Percentiles rank a stretch among this genome's conserved stretches.
phyloP scores from a whole-genome alignment of 1,284 basidiomycete species.

The Boletus subluridellus region DNA sequence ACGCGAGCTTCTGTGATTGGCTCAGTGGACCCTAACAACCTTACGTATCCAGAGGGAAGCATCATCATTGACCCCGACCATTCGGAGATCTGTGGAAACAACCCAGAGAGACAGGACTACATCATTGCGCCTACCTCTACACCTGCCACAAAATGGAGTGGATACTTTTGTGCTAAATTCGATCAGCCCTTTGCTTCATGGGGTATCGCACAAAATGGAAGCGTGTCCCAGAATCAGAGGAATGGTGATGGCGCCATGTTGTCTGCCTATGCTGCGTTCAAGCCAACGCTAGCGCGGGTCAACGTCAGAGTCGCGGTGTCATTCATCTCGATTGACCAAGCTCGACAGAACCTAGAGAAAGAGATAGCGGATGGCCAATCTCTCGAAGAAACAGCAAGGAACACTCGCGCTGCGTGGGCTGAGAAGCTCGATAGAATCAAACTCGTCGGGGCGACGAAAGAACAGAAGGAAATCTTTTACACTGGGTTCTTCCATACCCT shows the following conservation, averaged over 20 bases:
- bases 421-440: slow-evolving; percentile 67
- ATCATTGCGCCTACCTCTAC: slow-evolving; percentile 60
- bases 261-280: slow-evolving; percentile 60
- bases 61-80: slow-evolving; percentile 46
- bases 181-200: slow-evolving; percentile 46
- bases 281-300: slow-evolving; percentile 38
- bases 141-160: slow-evolving; percentile 51
- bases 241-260: slow-evolving; percentile 45
- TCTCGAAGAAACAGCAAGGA: slow-evolving; percentile 60
- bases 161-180: slow-evolving; percentile 75
- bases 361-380: slow-evolving; percentile 61
- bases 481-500: slow-evolving; percentile 67
- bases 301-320: slow-evolving; percentile 72
- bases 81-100: slow-evolving; percentile 66
- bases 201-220: slow-evolving; percentile 53
- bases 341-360: slow-evolving; percentile 55
- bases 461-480: slow-evolving; percentile 58
- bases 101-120: slow-evolving; percentile 72
- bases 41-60: slow-evolving; percentile 42
- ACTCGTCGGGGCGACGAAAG: slow-evolving; percentile 54
- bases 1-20: slow-evolving; percentile 62
- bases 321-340: slow-evolving; percentile 76
- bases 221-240: slow-evolving; percentile 30
- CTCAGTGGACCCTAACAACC: slow-evolving; percentile 54
- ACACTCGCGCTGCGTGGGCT: slow-evolving; percentile 63